Evolutionary conservation across 129 eudicot species (phyloP).

Genomic region (Chrysanthemum makinoi): DNA sequence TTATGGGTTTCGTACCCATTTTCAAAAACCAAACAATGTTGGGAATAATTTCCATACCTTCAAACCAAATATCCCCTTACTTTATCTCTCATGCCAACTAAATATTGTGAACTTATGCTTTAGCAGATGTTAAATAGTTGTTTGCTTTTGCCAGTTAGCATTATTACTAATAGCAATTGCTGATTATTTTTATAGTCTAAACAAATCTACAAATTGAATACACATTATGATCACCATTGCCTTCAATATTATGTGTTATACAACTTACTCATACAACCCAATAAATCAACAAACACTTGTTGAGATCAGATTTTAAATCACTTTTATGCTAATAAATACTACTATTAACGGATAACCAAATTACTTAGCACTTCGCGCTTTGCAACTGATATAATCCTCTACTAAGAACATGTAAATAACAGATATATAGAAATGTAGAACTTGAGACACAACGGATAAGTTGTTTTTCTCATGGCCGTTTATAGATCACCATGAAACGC

Average conservation of each 20-base stretch:
- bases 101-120: too few species aligned
- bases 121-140: too few species aligned
- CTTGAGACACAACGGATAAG: constrained; percentile 14
- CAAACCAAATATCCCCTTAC: too few species aligned
- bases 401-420: neutral
- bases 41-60: too few species aligned
- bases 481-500: constrained; percentile 33
- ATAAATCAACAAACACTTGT: neutral
- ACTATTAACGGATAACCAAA: constrained; percentile 10
- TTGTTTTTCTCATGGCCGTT: constrained; percentile 18
- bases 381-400: constrained; percentile 17
- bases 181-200: neutral
- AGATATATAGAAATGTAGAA: constrained; percentile 2
- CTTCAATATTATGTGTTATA: neutral
- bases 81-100: too few species aligned
- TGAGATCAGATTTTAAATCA: neutral
- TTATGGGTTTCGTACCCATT: too few species aligned
- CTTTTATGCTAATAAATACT: neutral
- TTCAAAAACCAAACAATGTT: too few species aligned
- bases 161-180: too few species aligned
- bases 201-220: neutral
- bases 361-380: constrained; percentile 29
- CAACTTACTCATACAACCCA: neutral
- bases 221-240: neutral
- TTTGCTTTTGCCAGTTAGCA: too few species aligned